These are phyloP conservation scores for Carpinus viminea DNA, from an alignment of 306 rosid species.

Conservation along the genomic window DNA sequence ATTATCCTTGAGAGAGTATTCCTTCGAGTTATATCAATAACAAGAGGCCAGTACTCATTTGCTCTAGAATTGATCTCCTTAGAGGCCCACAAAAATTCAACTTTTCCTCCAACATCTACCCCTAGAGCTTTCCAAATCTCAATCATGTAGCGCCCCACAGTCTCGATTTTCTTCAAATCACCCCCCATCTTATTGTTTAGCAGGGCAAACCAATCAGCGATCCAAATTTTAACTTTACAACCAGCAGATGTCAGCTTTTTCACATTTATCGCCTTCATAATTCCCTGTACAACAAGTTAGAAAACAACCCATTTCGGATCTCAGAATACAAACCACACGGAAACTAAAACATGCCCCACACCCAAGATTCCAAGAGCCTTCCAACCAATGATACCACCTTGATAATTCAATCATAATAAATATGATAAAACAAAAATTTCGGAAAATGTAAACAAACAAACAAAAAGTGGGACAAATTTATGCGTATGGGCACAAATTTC, in stretches of 20 bases:
- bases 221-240: slow-evolving; percentile 82
- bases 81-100: slow-evolving; percentile 86
- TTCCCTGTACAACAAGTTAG: slow-evolving; percentile 48
- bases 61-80: slow-evolving; percentile 72
- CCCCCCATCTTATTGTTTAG: slow-evolving; percentile 86
- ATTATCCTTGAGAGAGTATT: slow-evolving; percentile 65
- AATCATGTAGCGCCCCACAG: slow-evolving; percentile 65
- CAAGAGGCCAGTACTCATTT: slow-evolving; percentile 79
- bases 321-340: background rate
- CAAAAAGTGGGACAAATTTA: background rate
- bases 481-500: no score
- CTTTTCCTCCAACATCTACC: slow-evolving; percentile 82
- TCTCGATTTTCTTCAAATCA: slow-evolving; percentile 76
- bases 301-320: background rate
- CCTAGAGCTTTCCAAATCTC: slow-evolving; percentile 89
- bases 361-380: no score
- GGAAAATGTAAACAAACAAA: background rate
- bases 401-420: background rate
- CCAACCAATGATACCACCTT: no score
- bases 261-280: slow-evolving; percentile 76
- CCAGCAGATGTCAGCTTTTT: slow-evolving; percentile 80
- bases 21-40: slow-evolving; percentile 82
- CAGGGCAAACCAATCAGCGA: slow-evolving; percentile 94
- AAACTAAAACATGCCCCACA: background rate
- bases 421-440: background rate